These are phyloP conservation scores for Sporothrix variecibatus DNA, from an alignment of 2,329 filamentous ascomycete genomes.

Conservation along the genomic window DNA sequence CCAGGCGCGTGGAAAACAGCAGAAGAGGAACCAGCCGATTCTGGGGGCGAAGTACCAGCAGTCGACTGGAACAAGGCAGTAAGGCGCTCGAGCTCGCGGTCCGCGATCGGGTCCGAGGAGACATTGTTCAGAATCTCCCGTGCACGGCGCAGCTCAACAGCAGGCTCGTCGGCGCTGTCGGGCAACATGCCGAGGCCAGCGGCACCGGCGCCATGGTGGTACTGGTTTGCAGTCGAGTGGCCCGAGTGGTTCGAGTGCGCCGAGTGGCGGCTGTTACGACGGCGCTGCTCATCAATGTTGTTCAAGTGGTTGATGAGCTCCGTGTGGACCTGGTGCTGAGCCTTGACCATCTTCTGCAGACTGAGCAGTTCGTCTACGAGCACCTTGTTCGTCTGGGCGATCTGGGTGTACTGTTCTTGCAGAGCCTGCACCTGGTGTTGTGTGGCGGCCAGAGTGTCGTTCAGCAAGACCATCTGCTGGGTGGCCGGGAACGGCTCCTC, in stretches of 20 bases:
- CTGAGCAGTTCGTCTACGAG: slow-evolving; percentile 63
- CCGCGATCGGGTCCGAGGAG: slow-evolving; percentile 53
- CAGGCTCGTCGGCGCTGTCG: slow-evolving; percentile 50
- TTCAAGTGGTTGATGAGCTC: slow-evolving; percentile 60
- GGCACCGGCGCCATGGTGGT: slow-evolving; percentile 39
- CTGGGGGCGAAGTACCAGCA: slow-evolving; percentile 47
- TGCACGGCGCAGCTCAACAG: slow-evolving; percentile 56
- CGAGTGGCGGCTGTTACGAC: slow-evolving; percentile 45
- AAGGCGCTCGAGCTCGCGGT: slow-evolving; percentile 58
- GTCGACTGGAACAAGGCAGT: slow-evolving; percentile 55
- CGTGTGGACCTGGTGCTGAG: slow-evolving; percentile 58
- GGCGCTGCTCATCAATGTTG: slow-evolving; percentile 48
- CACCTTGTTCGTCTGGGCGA: slow-evolving; percentile 64
- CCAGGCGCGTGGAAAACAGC: slow-evolving; percentile 58
- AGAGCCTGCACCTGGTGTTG: slow-evolving; percentile 89
- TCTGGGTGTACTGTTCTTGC: slow-evolving; percentile 80
- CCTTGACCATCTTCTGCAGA: slow-evolving; percentile 61
- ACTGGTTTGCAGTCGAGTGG: slow-evolving; percentile 43
- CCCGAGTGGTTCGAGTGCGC: slow-evolving; percentile 42
- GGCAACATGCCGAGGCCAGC: slow-evolving; percentile 45
- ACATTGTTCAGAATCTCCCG: slow-evolving; percentile 58
- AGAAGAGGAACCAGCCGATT: slow-evolving; percentile 51
- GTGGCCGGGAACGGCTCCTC: slow-evolving; percentile 77
- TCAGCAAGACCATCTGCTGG: slow-evolving; percentile 87
- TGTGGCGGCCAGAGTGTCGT: slow-evolving; percentile 83